phyloP scores from a whole-genome alignment of 345 rosid genomes.

The Erysimum cheiranthoides region DNA sequence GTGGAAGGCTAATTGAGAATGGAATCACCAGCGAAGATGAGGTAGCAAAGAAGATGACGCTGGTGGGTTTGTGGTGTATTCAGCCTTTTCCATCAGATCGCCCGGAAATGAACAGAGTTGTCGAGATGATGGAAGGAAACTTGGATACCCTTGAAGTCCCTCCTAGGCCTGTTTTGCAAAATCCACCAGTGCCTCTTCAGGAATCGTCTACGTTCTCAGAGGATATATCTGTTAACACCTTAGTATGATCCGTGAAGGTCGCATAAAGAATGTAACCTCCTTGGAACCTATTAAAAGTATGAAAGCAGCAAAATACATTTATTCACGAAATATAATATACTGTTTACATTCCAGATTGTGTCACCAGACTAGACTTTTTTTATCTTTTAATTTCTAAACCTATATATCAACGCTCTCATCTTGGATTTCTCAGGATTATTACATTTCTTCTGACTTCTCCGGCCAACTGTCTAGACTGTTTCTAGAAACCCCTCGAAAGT shows the following conservation, averaged over 20 bases:
- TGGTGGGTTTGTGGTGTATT: conserved; percentile 50
- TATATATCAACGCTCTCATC: conserved; percentile 58
- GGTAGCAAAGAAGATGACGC: conserved; percentile 36
- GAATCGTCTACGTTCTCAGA: conserved; percentile 18
- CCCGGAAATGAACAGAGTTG: conserved; percentile 41
- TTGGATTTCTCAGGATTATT: conserved; percentile 70
- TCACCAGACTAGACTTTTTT: conserved; percentile 68
- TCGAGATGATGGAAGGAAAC: conserved; percentile 50
- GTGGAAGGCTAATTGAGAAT: neutral
- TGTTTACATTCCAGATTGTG: conserved; percentile 23
- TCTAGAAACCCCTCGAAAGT: conserved; percentile 65
- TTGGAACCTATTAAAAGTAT: neutral
- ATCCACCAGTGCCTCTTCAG: conserved; percentile 1
- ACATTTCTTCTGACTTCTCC: conserved; percentile 64
- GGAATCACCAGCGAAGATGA: conserved; percentile 25
- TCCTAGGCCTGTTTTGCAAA: conserved; percentile 34
- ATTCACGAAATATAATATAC: conserved; percentile 9
- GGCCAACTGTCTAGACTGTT: conserved; percentile 80
- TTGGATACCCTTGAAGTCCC: conserved; percentile 33
- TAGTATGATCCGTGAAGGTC: neutral
- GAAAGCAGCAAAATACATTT: conserved; percentile 19
- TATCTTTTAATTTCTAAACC: conserved; percentile 55
- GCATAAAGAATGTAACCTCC: neutral
- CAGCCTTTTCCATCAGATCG: conserved; percentile 45
- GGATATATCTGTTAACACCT: neutral